A percentile compares a stretch with the other conserved stretches of the same genome.
phyloP scores from a whole-genome alignment of 208 protist genomes.

The Vickermania ingenoplastis region DNA sequence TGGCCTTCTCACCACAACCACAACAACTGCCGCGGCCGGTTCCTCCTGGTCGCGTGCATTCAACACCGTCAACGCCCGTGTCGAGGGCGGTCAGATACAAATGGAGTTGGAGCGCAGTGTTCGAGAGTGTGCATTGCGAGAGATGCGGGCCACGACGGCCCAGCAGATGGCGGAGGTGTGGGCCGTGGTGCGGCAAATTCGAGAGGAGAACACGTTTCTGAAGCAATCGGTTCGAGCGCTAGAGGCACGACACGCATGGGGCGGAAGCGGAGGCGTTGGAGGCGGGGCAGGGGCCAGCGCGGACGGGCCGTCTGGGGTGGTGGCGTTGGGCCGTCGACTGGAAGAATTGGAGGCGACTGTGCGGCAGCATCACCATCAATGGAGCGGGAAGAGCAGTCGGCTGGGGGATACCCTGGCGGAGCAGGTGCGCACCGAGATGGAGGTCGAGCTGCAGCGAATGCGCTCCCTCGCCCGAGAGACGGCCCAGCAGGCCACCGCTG shows the following conservation, averaged over 20 bases:
- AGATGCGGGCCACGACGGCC: constrained; percentile 24
- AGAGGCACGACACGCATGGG: constrained; percentile 27
- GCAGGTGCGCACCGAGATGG: constrained; percentile 41
- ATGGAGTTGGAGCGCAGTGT: constrained; percentile 63
- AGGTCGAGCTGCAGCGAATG: constrained; percentile 52
- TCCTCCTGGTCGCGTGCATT: neutral
- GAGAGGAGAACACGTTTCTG: constrained; percentile 48
- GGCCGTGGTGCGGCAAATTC: constrained; percentile 39
- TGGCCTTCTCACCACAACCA: too few relatives aligned
- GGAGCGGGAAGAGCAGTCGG: constrained; percentile 39
- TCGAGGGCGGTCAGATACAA: constrained; percentile 45
- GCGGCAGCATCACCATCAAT: constrained; percentile 26
- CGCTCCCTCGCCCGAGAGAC: constrained; percentile 63
- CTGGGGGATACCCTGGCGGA: constrained; percentile 26
- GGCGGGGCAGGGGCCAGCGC: neutral
- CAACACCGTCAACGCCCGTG: constrained; percentile 9
- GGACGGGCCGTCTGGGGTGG: too few relatives aligned
- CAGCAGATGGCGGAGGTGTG: constrained; percentile 43
- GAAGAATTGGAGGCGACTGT: constrained; percentile 38
- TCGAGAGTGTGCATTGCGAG: constrained; percentile 43
- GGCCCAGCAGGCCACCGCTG: constrained; percentile 49
- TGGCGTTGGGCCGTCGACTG: constrained; percentile 17
- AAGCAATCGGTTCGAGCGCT: constrained; percentile 37
- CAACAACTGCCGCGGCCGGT: too few relatives aligned
- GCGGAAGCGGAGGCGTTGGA: neutral